Evolutionary conservation across 2,329 filamentous ascomycete species (phyloP).

Genomic region (Coniochaeta prunicola): DNA sequence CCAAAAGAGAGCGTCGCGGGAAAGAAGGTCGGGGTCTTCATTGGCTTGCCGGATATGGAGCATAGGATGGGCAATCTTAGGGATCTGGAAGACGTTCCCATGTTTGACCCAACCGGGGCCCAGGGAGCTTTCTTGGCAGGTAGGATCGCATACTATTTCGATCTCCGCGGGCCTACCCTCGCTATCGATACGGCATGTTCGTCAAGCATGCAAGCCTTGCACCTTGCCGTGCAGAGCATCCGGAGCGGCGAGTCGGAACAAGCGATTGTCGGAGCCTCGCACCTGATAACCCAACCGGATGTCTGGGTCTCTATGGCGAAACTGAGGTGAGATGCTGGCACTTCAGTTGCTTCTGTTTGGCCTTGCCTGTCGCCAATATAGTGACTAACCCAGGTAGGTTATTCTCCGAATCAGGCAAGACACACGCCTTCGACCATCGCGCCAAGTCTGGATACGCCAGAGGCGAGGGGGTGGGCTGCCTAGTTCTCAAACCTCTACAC

Average conservation of each 20-base stretch:
- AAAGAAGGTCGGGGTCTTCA: conserved; percentile 8
- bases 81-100: conserved; percentile 14
- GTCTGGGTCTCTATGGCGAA: conserved; percentile 11
- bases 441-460: conserved; percentile 35
- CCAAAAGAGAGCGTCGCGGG: conserved; percentile 9
- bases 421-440: conserved; percentile 24
- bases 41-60: conserved; percentile 6
- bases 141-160: conserved; percentile 15
- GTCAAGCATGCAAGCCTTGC: conserved; percentile 10
- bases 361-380: neutral
- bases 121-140: conserved; percentile 11
- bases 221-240: conserved; percentile 11
- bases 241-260: conserved; percentile 6
- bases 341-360: neutral
- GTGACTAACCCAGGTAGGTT: conserved; percentile 1
- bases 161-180: conserved; percentile 11
- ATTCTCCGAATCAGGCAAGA: conserved; percentile 10
- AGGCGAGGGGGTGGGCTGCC: conserved; percentile 32
- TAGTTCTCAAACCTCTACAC: conserved; percentile 32
- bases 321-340: neutral
- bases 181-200: conserved; percentile 13
- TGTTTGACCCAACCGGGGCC: conserved; percentile 17
- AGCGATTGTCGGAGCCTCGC: neutral
- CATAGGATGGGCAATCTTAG: conserved; percentile 10
- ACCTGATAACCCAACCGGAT: conserved; percentile 9